Base-by-base conservation (phyloP, 2,329 filamentous ascomycete genomes). In the Exophiala xenobiotica region DNA sequence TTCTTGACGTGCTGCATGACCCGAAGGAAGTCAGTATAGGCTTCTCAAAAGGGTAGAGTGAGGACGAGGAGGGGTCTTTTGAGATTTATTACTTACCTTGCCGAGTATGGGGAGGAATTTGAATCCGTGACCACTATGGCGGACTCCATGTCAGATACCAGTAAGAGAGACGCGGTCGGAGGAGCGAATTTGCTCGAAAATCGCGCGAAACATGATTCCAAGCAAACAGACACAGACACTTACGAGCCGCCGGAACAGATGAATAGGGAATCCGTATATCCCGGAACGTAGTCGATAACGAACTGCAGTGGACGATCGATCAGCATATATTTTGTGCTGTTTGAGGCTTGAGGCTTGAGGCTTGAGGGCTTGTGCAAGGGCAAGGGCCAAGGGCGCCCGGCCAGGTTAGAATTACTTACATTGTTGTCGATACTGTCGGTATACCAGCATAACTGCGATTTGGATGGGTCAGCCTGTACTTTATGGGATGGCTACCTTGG, bases 71-170 rank as follows among this genome's bases (percentile, higher is more conserved):
- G n/a, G n/a, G n/a, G n/a, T n/a, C n/a, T n/a, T n/a, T n/a, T n/a
- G n/a, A n/a, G n/a, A n/a, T n/a, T n/a, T n/a, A n/a, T n/a, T 5
- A 24, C 57, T 11, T 41, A 60, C 61, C 37, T 55, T 58, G 8
- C 64, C 64, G 3, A 67, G 56, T 14, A 61, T 53, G 2, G 64
- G 65, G 11, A 67, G 60, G 41, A 65, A 67, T 44, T 67, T 67
- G 51, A 67, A 66, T 2, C 51, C 65, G 43, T 66, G 65, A 3
- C 64, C 64, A 46, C 47, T 49, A 14, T 33, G 16, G 12, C 20
- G 6, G 11, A 20, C 8, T 14, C 14, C 5, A 19, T 3, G 12
- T 27, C 12, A 35, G 27, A 7, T 14, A 2, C 29, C n/a, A n/a
- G n/a, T n/a, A n/a, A n/a, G n/a, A n/a, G n/a, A n/a, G n/a, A n/a